A percentile compares a stretch with the other conserved stretches of the same genome.
Evolutionary conservation across 1,139 yeast genomes (phyloP).

Genomic region (Zygoascus hellenicus): DNA sequence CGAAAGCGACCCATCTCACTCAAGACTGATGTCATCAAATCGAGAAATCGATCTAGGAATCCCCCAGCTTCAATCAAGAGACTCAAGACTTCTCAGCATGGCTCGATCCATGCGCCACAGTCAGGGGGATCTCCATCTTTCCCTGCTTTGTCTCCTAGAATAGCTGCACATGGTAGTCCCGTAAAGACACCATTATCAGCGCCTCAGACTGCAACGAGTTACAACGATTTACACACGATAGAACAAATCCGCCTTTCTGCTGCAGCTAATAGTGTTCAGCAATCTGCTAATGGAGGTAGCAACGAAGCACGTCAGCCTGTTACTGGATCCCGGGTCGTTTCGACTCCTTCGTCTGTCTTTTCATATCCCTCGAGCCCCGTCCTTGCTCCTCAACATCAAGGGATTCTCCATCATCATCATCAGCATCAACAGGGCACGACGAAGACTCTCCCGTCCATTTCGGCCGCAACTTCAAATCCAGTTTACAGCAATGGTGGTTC

Average conservation of each 20-base stretch:
- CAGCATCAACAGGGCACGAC: conserved; percentile 1
- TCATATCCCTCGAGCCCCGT: conserved; percentile 21
- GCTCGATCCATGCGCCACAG: conserved; percentile 21
- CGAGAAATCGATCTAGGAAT: conserved; percentile 55
- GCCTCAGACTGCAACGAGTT: conserved; percentile 13
- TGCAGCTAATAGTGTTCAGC: background rate
- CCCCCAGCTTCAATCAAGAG: conserved; percentile 19
- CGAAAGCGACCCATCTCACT: conserved; percentile 85
- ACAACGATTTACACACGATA: conserved; percentile 17
- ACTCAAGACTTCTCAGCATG: conserved; percentile 16
- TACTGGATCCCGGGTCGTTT: conserved; percentile 11
- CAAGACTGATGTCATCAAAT: conserved; percentile 86
- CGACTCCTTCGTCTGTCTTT: conserved; percentile 17
- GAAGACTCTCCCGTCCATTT: conserved; percentile 10
- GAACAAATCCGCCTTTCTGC: conserved; percentile 18
- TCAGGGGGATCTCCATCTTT: conserved; percentile 20
- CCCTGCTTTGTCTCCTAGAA: conserved; percentile 21
- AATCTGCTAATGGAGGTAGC: background rate
- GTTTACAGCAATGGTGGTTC: conserved; percentile 12
- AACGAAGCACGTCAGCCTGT: background rate
- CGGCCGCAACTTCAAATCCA: conserved; percentile 9
- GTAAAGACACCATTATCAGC: conserved; percentile 13
- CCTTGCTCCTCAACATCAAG: conserved; percentile 16
- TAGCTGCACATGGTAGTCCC: conserved; percentile 21
- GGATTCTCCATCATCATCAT: conserved; percentile 10